Conservation (phyloP, 2,329 filamentous ascomycete genomes). For the Pseudogymnoascus pannorum region DNA sequence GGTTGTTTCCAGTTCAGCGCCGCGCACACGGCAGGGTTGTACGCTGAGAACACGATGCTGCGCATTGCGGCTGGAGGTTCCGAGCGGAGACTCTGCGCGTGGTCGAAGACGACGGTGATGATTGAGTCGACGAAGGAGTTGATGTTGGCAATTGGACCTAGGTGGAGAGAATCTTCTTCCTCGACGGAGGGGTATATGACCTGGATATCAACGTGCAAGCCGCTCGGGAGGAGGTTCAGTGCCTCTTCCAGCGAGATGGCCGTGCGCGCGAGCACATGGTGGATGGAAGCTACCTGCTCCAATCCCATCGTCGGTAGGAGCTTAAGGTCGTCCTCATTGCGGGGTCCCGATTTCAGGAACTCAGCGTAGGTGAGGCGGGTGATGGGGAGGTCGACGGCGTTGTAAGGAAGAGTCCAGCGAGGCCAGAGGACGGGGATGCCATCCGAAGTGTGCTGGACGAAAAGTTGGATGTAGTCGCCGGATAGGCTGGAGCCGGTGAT, state of each 20-base stretch:
- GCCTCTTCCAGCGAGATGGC: constrained; percentile 77
- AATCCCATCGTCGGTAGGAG: constrained; percentile 40
- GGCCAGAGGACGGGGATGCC: constrained; percentile 83
- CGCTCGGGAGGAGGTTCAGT: constrained; percentile 63
- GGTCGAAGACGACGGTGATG: constrained; percentile 80
- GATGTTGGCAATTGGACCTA: constrained; percentile 72
- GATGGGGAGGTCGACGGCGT: constrained; percentile 73
- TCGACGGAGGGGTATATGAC: constrained; percentile 73
- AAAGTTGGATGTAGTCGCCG: constrained; percentile 88
- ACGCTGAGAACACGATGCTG: constrained; percentile 90
- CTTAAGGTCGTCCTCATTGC: constrained; percentile 34
- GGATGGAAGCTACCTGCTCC: constrained; percentile 55
- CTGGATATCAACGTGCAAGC: constrained; percentile 87
- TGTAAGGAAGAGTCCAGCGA: constrained; percentile 69
- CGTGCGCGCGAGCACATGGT: constrained; percentile 64
- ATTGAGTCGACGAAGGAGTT: constrained; percentile 82
- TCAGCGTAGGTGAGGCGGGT: constrained; percentile 69
- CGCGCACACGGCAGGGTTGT: constrained; percentile 83
- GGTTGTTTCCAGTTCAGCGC: constrained; percentile 99
- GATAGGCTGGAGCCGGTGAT: constrained; percentile 93
- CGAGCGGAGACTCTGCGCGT: constrained; percentile 64
- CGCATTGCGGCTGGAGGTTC: constrained; percentile 65
- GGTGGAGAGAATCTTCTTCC: constrained; percentile 62
- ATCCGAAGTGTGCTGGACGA: constrained; percentile 86
- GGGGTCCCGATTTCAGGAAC: constrained; percentile 44